Conservation (phyloP, 192 early-diverging fungal genomes). For the Spizellomyces sp. region DNA sequence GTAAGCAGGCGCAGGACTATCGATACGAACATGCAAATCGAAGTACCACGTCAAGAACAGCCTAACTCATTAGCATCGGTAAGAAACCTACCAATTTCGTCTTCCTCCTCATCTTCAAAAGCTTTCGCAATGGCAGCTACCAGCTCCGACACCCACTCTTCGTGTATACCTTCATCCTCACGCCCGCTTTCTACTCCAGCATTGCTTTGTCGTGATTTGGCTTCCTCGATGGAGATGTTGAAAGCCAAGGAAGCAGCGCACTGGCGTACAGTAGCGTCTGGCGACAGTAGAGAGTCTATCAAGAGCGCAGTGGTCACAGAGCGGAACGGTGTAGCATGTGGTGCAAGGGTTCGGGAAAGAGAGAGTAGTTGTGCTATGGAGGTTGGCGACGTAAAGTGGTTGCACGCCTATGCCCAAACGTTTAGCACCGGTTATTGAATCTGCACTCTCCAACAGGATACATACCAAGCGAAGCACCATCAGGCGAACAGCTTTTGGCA, state of each 20-base stretch:
- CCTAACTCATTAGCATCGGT: not conserved
- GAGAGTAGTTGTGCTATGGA: constrained; percentile 37
- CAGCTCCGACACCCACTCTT: constrained; percentile 73
- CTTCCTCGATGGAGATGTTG: constrained; percentile 62
- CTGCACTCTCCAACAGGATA: not conserved
- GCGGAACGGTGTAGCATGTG: constrained; percentile 42
- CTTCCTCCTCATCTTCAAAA: constrained; percentile 51
- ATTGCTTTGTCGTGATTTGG: constrained; percentile 36
- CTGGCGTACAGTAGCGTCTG: constrained; percentile 58
- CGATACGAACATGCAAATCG: not conserved
- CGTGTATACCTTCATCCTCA: constrained; percentile 46
- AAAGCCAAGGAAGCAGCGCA: constrained; percentile 69
- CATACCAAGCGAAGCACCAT: constrained; percentile 65
- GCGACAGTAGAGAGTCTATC: constrained; percentile 59
- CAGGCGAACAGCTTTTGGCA: constrained; percentile 53
- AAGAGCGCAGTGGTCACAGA: constrained; percentile 59
- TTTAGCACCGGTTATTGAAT: constrained; percentile 9
- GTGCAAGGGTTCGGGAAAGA: constrained; percentile 9
- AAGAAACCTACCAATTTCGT: constrained; percentile 57
- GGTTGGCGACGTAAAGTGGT: constrained; percentile 52
- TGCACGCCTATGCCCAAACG: constrained; percentile 43
- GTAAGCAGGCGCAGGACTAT: constrained; percentile 32
- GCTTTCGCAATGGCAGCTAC: constrained; percentile 65
- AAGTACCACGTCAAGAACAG: constrained; percentile 4
- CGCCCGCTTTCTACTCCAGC: constrained; percentile 23